Base-by-base conservation (phyloP, 1,139 yeast genomes). In the Candida buenavistaensis region DNA sequence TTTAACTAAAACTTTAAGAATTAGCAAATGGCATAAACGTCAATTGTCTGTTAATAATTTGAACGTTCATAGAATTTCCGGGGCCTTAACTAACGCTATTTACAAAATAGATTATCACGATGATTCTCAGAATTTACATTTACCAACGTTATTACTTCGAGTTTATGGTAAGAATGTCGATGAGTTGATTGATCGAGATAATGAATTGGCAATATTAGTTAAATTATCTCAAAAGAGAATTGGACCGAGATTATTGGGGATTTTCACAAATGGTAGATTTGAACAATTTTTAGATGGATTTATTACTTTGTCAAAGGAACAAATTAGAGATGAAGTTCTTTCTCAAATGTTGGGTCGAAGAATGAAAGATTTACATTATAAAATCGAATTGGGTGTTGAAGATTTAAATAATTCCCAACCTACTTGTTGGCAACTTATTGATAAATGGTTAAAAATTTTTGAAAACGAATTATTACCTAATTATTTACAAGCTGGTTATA, bases 161-260 rank as follows among this genome's bases (percentile, higher is more conserved):
- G 80, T 92, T 8, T 92, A 89, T 51, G 98, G 98, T n/a, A 85
- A 86, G 28, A 88, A 89, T 52, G 95, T 82, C 4, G 95, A 81
- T 37, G 77, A 83, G 34, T 79, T 92, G 40, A 89, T 92, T 46
- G 97, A 94, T 58, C 69, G 98, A 49, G 85, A 85, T 19, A 70
- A 73, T 43, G 98, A 92, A 58, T 72, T 92, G 46, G 72, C 75
- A 33, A 77, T 84, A 2, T 68, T 92, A 39, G 78, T 80, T 20
- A 79, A 94, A 51, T 71, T 92, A 39, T 82, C 95, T 1, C 68
- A 71, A 33, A 81, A 82, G 48, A 78, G 80, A 40, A 92, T 92
- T 46, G 98, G 98, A 0, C 97, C 98, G 2, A 75, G 82, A 43
- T 62, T 92, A 37, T 69, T 87, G 51, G 98, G 98, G 1, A 87